Percentiles rank a stretch among this genome's conserved stretches.
These are phyloP conservation scores for Rhizopogon vulgaris DNA, from an alignment of 768 basidiomycete genomes.

Conservation along the genomic window DNA sequence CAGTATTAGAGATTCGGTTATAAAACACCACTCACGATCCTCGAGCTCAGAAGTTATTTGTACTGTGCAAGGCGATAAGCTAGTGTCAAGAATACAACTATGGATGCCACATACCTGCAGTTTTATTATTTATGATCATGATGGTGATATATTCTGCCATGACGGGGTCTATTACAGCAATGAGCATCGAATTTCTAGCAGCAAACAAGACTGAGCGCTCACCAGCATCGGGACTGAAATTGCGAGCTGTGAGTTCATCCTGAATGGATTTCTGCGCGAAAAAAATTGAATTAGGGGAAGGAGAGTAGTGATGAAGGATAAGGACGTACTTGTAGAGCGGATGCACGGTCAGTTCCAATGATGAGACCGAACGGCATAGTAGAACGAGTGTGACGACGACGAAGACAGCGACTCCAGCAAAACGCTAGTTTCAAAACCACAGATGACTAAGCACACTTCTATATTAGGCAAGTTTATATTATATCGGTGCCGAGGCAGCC, in stretches of 20 bases:
- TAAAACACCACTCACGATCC: conserved; percentile 47
- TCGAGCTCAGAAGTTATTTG: conserved; percentile 87
- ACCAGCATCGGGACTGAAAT: conserved; percentile 76
- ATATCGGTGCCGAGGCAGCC: too few species aligned
- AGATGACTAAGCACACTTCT: background rate
- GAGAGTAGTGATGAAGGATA: background rate
- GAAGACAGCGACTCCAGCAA: conserved; percentile 16
- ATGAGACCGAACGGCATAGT: conserved; percentile 69
- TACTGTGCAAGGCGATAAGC: conserved; percentile 32
- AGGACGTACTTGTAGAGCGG: conserved; percentile 54
- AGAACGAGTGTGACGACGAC: conserved; percentile 14
- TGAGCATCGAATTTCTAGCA: conserved; percentile 10
- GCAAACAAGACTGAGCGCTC: conserved; percentile 21
- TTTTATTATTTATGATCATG: conserved; percentile 93
- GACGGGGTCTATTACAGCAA: conserved; percentile 54
- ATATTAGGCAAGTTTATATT: background rate
- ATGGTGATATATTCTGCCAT: conserved; percentile 96
- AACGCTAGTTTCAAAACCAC: conserved; percentile 3
- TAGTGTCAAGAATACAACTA: conserved; percentile 4
- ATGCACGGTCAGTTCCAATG: conserved; percentile 74
- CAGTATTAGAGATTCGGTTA: conserved; percentile 7
- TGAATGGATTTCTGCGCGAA: conserved; percentile 62
- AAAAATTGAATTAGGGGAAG: conserved; percentile 10
- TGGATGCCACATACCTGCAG: conserved; percentile 45
- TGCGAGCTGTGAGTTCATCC: conserved; percentile 70